A percentile compares a stretch with the other conserved stretches of the same genome.
phyloP scores from a whole-genome alignment of 805 yeast species.

The Barnettozyma populi region DNA sequence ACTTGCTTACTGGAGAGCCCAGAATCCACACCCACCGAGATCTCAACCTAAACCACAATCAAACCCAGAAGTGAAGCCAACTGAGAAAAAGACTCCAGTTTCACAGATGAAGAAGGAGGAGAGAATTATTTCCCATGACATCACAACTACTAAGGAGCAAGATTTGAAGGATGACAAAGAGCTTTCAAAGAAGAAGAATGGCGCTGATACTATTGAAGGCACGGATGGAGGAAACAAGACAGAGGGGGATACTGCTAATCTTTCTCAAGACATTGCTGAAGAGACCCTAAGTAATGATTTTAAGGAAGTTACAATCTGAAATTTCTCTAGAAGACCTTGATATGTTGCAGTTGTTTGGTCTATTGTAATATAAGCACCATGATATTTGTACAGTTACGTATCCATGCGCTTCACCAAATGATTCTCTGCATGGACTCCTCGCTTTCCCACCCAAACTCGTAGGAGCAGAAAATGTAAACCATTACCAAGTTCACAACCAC shows the following conservation, averaged over 20 bases:
- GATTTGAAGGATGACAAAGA: constrained; percentile 3
- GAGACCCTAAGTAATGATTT: constrained; percentile 14
- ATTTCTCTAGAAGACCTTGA: background rate
- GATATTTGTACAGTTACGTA: background rate
- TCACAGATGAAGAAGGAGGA: constrained; percentile 17
- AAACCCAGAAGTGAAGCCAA: background rate
- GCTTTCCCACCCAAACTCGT: constrained; percentile 63
- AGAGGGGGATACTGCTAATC: constrained; percentile 2
- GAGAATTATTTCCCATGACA: constrained; percentile 20
- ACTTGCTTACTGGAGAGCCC: constrained; percentile 18
- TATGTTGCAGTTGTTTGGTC: background rate
- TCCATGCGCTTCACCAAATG: constrained; percentile 66
- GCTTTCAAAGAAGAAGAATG: constrained; percentile 1
- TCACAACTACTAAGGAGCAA: constrained; percentile 8
- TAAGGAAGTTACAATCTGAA: constrained; percentile 20
- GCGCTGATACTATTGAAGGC: background rate
- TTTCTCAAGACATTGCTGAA: constrained; percentile 10
- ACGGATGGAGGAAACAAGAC: background rate
- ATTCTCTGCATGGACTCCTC: constrained; percentile 67
- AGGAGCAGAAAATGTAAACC: constrained; percentile 48
- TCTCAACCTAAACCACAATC: constrained; percentile 1
- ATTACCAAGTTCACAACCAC: constrained; percentile 48
- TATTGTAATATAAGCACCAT: background rate
- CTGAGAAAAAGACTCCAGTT: constrained; percentile 8
- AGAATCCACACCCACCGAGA: constrained; percentile 6